A percentile compares a stretch with the other conserved stretches of the same genome.
Evolutionary conservation across 2,329 filamentous ascomycete genomes (phyloP).

Genomic region (Dendrostoma leiphaemia): DNA sequence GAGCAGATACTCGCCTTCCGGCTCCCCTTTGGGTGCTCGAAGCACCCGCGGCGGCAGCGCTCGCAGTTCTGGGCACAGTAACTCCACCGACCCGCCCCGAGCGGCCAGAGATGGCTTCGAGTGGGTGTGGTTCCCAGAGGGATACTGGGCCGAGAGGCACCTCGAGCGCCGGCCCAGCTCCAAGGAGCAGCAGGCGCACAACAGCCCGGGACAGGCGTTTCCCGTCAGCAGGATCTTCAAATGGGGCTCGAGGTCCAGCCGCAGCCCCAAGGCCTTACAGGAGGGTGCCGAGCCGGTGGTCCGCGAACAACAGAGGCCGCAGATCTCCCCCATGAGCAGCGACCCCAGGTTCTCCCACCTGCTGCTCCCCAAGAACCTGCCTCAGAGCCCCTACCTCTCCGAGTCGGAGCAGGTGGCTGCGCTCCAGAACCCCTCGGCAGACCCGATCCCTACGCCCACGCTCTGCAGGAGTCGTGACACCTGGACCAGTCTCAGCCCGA

Average conservation of each 20-base stretch:
- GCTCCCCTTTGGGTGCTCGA: conserved; percentile 5
- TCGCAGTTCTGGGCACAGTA: conserved; percentile 5
- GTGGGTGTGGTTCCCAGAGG: conserved; percentile 63
- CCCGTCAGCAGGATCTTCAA: conserved; percentile 35
- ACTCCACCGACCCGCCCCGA: conserved; percentile 52
- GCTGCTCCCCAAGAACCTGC: conserved; percentile 16
- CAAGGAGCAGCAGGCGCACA: background rate
- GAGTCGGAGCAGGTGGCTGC: conserved; percentile 49
- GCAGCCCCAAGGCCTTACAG: background rate
- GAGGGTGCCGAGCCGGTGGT: background rate
- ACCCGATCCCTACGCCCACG: background rate
- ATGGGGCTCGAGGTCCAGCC: conserved; percentile 4
- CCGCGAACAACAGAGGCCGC: conserved; percentile 24
- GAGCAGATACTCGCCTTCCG: conserved; percentile 19
- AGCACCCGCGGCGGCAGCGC: conserved; percentile 5
- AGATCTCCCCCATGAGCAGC: conserved; percentile 23
- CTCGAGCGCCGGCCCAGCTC: background rate
- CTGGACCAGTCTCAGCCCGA: background rate
- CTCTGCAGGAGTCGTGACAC: background rate
- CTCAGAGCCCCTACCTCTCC: conserved; percentile 42
- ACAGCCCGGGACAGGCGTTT: conserved; percentile 24
- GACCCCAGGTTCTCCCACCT: background rate
- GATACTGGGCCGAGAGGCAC: conserved; percentile 60
- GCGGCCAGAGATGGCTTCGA: conserved; percentile 53
- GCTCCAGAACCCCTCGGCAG: conserved; percentile 37